Evolutionary conservation across 1,284 basidiomycete genomes (phyloP), one percentile per base, ranked within the genome.

Genomic region (Leccinum cinnamomeum): DNA sequence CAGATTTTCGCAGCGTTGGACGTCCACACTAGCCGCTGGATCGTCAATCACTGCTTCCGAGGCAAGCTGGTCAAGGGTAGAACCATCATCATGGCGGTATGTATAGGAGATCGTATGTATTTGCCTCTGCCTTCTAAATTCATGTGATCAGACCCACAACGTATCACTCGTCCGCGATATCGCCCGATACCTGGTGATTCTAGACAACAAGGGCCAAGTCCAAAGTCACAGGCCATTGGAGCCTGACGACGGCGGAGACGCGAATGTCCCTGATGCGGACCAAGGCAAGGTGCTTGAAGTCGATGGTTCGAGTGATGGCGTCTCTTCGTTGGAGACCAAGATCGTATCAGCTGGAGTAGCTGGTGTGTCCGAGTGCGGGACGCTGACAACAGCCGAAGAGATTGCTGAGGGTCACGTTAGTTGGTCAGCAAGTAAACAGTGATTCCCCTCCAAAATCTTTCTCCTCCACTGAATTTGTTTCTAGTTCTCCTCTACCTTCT

Each of bases 11-110:
- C 81, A 55, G 75, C 75, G 10, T 74, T 82, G 61, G 77, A 77
- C 16, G 74, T 76, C n/a, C 77, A 78, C 64, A 94, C 91, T 0
- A 81, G 90, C 0, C 84, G 84, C 65, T 92, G 85, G 84, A 88
- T 94, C 62, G 84, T 93, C 11, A 85, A 92, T 18, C 84, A 91
- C 58, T 89, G 90, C 67, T 84, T 94, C 74, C 75, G 77, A 51
- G 89, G 91, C 4, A 85, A 89, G 64, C 78, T 94, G 7, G 76
- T 94, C 44, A 78, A 80, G 50, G 87, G 83, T 5, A 81, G 91
- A 53, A 94, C 91, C 1, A 78, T 93, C 46, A 74, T 94, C 23
- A 78, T 94, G 6, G 88, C 91, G 62, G 86, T 87, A 71, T 65
- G 85, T 61, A 48, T 3, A 37, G 5, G 23, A 7, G 51, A 16